These are phyloP conservation scores for Kazachstania martiniae DNA, from an alignment of 805 yeast genomes.

Conservation along the genomic window DNA sequence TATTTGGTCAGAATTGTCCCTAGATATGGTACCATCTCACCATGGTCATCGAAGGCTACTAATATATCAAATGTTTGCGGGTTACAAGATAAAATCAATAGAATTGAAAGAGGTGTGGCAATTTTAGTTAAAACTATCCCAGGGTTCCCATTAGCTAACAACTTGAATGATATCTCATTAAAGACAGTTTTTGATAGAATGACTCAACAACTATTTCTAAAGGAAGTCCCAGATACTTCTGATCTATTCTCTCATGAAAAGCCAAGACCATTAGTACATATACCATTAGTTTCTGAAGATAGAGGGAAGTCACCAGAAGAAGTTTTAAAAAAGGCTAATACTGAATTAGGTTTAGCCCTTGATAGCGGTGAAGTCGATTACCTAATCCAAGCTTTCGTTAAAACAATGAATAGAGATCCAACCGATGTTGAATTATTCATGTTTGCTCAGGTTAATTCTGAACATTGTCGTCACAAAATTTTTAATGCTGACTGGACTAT, in stretches of 20 bases:
- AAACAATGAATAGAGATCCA: slow-evolving; percentile 73
- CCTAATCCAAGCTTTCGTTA: slow-evolving; percentile 69
- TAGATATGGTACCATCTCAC: slow-evolving; percentile 92
- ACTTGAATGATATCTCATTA: slow-evolving; percentile 45
- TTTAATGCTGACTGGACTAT: slow-evolving; percentile 98
- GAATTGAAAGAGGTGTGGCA: slow-evolving; percentile 87
- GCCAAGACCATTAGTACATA: slow-evolving; percentile 75
- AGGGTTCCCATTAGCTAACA: slow-evolving; percentile 55
- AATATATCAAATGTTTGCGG: slow-evolving; percentile 89
- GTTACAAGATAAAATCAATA: slow-evolving; percentile 52
- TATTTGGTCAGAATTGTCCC: slow-evolving; percentile 73
- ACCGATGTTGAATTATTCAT: slow-evolving; percentile 96
- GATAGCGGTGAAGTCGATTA: slow-evolving; percentile 90
- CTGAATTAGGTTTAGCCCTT: slow-evolving; percentile 81
- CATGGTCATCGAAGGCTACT: slow-evolving; percentile 98
- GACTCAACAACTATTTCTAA: slow-evolving; percentile 69
- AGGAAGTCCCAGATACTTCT: slow-evolving; percentile 48
- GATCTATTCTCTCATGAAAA: slow-evolving; percentile 68
- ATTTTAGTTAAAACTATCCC: slow-evolving; percentile 59
- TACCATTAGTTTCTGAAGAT: slow-evolving; percentile 43
- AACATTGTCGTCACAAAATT: slow-evolving; percentile 98
- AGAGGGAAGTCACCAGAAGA: slow-evolving; percentile 30
- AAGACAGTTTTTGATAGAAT: slow-evolving; percentile 81
- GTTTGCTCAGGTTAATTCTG: slow-evolving; percentile 99
- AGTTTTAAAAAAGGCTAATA: slow-evolving; percentile 66